These are phyloP conservation scores for Entomortierella beljakovae DNA, from an alignment of 192 early-diverging fungal species.

Conservation along the genomic window DNA sequence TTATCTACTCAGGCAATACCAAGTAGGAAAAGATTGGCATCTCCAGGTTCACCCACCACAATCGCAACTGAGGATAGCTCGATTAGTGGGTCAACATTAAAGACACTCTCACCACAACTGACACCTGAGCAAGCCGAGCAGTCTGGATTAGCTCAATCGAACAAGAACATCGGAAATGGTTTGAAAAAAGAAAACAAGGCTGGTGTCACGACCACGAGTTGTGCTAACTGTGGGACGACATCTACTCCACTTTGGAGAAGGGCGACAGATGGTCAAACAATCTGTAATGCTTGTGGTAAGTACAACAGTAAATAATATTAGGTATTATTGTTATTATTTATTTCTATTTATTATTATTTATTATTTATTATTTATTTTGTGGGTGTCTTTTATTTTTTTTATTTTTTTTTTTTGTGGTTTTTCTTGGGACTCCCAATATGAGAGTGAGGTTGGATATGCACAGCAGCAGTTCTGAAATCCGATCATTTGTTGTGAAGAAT, in stretches of 20 bases:
- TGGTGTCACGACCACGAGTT: constrained; percentile 65
- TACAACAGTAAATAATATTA: too few relatives aligned
- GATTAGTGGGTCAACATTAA: constrained; percentile 2
- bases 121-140: neutral
- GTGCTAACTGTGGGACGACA: constrained; percentile 91
- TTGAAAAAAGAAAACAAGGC: constrained; percentile 33
- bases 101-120: constrained; percentile 5
- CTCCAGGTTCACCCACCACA: constrained; percentile 17
- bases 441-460: neutral
- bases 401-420: too few relatives aligned
- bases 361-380: neutral
- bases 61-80: constrained; percentile 16
- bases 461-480: too few relatives aligned
- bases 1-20: neutral
- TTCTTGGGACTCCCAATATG: too few relatives aligned
- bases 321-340: neutral
- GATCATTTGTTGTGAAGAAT: neutral
- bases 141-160: constrained; percentile 1
- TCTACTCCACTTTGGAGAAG: constrained; percentile 94
- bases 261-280: constrained; percentile 85
- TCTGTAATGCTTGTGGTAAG: constrained; percentile 97
- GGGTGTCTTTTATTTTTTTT: neutral
- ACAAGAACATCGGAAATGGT: neutral
- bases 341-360: constrained; percentile 7
- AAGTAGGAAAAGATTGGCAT: constrained; percentile 4